Evolutionary conservation across 352 stramenopile genomes (phyloP), one percentile per base, ranked within the genome.

Genomic region (Globisporangium paddicum): DNA sequence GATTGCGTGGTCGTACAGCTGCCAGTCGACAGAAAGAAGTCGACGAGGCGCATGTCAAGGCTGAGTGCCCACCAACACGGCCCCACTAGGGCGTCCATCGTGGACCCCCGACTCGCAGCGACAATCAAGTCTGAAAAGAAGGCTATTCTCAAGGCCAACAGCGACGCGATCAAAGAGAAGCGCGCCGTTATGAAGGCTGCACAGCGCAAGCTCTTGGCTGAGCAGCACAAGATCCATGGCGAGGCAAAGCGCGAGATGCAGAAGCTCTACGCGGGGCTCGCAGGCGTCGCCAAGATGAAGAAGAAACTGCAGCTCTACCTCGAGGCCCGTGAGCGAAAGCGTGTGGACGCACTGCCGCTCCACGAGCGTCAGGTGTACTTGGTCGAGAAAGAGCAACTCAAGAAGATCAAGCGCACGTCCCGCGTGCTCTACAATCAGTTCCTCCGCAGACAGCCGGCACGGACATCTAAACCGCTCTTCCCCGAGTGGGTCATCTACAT

Each of bases 381-480:
- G n/a, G 48, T 72, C 0, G 82, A 91, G 55, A 66, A 78, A 50
- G 68, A 86, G 56, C 73, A 86, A 19, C 72, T 91, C 9, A 67
- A 71, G 46, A 82, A 86, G 51, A 77, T 91, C 52, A 79, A 72
- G 42, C 62, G 75, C n/a, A 82, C 69, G 26, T 87, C 82, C 13
- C 69, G 74, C 19, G n/a, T 89, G 51, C 68, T 91, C 28, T 91
- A 91, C 70, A 91, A 88, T 48, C 67, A 73, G 25, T 87, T 89
- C 54, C 50, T 91, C 28, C 65, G 79, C 1, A 71, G 77, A 0
- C 75, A 85, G 40, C 74, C 82, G 9, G 72, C 75, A 18, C 71
- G 73, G 7, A 37, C 83, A 26, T 45, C 71, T 1, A 77, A 77
- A 49, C 82, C 82, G 7, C 45, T 91, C 9, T 89, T 91, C 62